Evolutionary conservation across 1,284 basidiomycete genomes (phyloP).

Genomic region (Irpex lacteus): DNA sequence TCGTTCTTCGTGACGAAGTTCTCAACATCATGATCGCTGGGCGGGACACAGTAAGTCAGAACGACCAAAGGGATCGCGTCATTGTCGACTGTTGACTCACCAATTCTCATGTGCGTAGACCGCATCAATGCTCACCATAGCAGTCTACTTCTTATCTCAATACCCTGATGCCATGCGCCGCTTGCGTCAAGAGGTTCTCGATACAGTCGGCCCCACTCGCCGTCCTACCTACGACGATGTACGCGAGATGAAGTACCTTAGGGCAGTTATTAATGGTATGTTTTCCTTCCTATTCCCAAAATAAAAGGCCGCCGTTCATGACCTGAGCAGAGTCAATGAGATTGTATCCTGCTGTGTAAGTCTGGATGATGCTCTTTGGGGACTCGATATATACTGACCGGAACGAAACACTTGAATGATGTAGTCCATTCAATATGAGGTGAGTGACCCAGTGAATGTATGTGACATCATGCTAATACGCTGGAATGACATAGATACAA

Average conservation of each 20-base stretch:
- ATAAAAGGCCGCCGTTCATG: neutral
- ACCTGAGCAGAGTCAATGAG: constrained; percentile 25
- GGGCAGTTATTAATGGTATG: constrained; percentile 31
- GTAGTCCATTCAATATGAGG: constrained; percentile 27
- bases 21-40: constrained; percentile 42
- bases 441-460: neutral
- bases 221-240: constrained; percentile 40
- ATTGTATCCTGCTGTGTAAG: constrained; percentile 34
- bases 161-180: constrained; percentile 34
- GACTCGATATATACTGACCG: no score
- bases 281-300: no score
- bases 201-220: constrained; percentile 30
- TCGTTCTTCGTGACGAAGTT: constrained; percentile 35
- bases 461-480: no score
- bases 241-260: constrained; percentile 34
- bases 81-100: neutral
- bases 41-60: constrained; percentile 34
- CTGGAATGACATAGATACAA: constrained; percentile 6
- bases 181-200: constrained; percentile 41
- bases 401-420: no score
- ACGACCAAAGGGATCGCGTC: no score
- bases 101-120: constrained; percentile 27
- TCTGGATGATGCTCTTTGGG: neutral
- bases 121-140: constrained; percentile 35
- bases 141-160: constrained; percentile 39